Conservation (phyloP, 345 rosid species). For the Corchorus olitorius region DNA sequence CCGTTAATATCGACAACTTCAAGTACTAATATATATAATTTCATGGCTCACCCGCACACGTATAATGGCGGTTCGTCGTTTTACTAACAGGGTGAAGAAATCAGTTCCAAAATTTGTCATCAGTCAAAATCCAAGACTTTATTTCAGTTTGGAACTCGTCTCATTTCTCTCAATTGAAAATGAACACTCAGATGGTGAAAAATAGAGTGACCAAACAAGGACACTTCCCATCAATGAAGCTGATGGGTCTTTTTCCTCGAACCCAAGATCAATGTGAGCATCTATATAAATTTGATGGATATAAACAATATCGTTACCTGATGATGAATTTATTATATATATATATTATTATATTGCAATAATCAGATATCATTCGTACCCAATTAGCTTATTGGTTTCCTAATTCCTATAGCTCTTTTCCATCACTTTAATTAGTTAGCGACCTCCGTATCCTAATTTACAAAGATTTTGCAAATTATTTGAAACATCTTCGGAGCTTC, state of each 20-base stretch:
- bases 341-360: no score
- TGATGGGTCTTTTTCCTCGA: background rate
- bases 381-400: background rate
- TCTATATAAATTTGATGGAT: background rate
- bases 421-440: background rate
- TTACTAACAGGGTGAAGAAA: background rate
- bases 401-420: background rate
- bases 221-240: slow-evolving; percentile 17
- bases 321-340: no score
- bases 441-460: background rate
- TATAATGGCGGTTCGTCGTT: background rate
- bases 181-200: background rate
- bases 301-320: background rate
- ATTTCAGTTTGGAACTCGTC: background rate
- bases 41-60: no score
- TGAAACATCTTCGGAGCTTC: background rate
- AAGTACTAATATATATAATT: no score
- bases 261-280: slow-evolving; percentile 1
- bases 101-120: background rate
- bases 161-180: background rate
- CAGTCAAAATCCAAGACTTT: background rate
- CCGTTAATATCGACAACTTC: no score
- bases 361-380: background rate
- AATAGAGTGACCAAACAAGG: background rate
- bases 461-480: background rate